Evolutionary conservation across 192 early-diverging fungal species (phyloP).

Genomic region (Chytriomyces hyalinus): DNA sequence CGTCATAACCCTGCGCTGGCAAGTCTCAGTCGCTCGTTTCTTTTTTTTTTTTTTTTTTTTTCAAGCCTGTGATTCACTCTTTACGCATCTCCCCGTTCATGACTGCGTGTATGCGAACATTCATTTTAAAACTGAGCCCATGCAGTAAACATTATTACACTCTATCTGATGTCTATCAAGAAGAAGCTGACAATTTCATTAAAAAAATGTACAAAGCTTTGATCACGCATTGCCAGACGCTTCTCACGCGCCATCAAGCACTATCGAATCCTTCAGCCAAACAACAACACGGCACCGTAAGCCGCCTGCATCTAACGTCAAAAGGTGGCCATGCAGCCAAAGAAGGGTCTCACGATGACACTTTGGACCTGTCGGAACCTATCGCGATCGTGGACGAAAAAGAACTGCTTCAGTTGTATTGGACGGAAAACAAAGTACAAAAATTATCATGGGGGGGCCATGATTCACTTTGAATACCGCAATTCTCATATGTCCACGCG

Average conservation of each 20-base stretch:
- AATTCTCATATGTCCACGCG: conserved; percentile 4
- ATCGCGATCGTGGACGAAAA: conserved; percentile 45
- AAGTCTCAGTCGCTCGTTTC: background rate
- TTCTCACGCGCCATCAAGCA: conserved; percentile 46
- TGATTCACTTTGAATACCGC: background rate
- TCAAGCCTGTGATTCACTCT: too few species aligned
- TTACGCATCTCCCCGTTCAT: too few species aligned
- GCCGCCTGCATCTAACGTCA: conserved; percentile 7
- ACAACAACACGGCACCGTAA: conserved; percentile 9
- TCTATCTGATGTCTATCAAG: too few species aligned
- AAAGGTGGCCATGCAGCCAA: background rate
- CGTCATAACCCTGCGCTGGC: background rate
- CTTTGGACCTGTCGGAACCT: conserved; percentile 27
- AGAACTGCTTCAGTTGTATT: conserved; percentile 46
- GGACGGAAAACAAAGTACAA: conserved; percentile 37
- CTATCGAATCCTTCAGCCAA: conserved; percentile 33
- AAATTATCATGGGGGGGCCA: background rate
- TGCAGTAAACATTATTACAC: too few species aligned
- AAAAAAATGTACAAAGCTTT: conserved; percentile 33
- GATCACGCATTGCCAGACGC: conserved; percentile 39
- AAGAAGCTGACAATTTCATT: too few species aligned
- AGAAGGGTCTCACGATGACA: conserved; percentile 2
- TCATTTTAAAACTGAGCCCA: too few species aligned
- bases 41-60: conserved; percentile 10
- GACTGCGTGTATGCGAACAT: too few species aligned